Conservation (phyloP, 257 asterid genomes). For the Handroanthus guayacan region DNA sequence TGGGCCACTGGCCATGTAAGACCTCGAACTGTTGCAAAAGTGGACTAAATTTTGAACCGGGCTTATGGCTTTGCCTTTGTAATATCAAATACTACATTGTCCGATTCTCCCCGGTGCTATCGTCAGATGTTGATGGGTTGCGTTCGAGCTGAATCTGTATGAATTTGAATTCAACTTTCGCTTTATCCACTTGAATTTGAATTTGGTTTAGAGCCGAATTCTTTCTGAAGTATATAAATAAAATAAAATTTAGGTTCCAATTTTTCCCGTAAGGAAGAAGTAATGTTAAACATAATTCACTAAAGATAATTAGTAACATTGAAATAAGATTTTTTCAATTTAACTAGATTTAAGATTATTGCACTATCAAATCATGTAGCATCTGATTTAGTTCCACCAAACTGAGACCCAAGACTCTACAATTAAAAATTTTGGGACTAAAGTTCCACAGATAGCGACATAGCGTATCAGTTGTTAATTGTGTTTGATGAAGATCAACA, state of each 20-base stretch:
- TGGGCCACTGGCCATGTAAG: too few relatives aligned
- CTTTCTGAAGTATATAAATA: too few relatives aligned
- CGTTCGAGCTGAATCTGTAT: neutral
- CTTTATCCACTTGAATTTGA: neutral
- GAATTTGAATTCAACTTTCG: neutral
- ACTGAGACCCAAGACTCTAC: too few relatives aligned
- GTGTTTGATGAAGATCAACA: too few relatives aligned
- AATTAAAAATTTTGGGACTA: neutral
- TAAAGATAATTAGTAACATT: too few relatives aligned
- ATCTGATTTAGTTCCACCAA: neutral
- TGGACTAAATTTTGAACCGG: neutral
- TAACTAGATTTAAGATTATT: too few relatives aligned
- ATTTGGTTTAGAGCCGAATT: neutral
- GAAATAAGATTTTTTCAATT: too few relatives aligned
- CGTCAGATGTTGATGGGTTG: neutral
- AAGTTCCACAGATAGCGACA: neutral
- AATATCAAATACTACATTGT: neutral
- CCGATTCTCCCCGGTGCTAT: neutral
- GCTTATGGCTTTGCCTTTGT: neutral
- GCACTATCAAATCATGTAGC: neutral
- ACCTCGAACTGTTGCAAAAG: too few relatives aligned
- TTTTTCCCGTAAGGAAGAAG: too few relatives aligned
- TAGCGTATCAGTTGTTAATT: neutral
- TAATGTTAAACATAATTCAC: too few relatives aligned
- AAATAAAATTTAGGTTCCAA: too few relatives aligned